Base-by-base conservation (phyloP, 139 green algal genomes). In the Chlorella sp. region DNA sequence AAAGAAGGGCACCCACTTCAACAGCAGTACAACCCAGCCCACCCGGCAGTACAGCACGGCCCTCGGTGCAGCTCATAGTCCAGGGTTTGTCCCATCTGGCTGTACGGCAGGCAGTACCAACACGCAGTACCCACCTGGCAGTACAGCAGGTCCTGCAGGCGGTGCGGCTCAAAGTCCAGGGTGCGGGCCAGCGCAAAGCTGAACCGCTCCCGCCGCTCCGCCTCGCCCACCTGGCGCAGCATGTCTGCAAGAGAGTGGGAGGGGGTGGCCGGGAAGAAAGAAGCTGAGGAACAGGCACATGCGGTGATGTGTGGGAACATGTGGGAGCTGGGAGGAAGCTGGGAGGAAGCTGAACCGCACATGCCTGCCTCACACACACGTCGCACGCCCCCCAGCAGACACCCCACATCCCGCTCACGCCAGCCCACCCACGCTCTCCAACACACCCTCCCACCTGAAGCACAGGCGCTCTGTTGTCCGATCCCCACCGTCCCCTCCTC, bases 121-220 rank as follows among this genome's bases (percentile, higher is more conserved):
- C 69, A 21, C 69, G 2, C 60, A 18, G 18, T 18, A 34, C 39
- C 39, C 57, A 86, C 82, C 82, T 75, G 84, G 39, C 39, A 80
- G 84, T 88, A 71, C 68, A 88, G 64, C 66, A 88, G 84, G 60
- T 88, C 64, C 84, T 88, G 84, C 84, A 88, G 66, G 11, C 39
- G 66, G 60, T 88, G 64, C 28, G 64, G 84, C 28, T 32, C 68
- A 28, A 88, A 48, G 84, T 81, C 84, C 32, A 88, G 68, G 28
- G 26, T 64, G 66, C 84, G 83, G 9, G 84, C 83, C 64, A 88
- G 84, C 12, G 84, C 84, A 81, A 88, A 88, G 68, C 36, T 66
- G 68, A 88, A 88, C 28, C 84, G 64, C 84, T 88, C 84, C 5
- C 84, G 84, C 84, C 84, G 84, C 84, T 81, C 84, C 12, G 60